Base-by-base conservation (phyloP, 2,329 filamentous ascomycete genomes). In the Stachybotrys elegans region DNA sequence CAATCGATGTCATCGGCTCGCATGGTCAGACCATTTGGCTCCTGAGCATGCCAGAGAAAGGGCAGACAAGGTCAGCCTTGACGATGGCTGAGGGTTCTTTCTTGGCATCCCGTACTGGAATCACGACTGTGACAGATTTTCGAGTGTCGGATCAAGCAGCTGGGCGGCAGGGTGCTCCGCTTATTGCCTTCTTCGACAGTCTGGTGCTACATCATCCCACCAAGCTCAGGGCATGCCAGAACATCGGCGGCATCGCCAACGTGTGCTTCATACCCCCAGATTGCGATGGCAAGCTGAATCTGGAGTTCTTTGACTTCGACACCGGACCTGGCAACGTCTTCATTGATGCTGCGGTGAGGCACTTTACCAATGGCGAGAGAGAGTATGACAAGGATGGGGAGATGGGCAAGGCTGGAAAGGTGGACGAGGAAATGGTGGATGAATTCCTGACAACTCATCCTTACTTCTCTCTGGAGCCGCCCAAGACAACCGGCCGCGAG, bases 11-110 rank as follows among this genome's bases (percentile, higher is more conserved):
- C 19, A 68, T 81, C 29, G 76, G 76, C 20, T 78, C 75, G 4
- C 76, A 82, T 50, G 76, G 77, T 13, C 76, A 80, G 59, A 81
- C 76, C 9, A 77, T 78, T 50, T 81, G 73, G 73, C 62, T 79
- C 6, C 62, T 73, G 14, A 71, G 68, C 43, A 77, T 78, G 73
- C 73, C 76, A 0, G 66, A 72, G 41, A 44, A 52, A 21, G 70
- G 67, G 8, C 66, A 73, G 43, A 68, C 64, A 22, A 67, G 65
- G 32, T 72, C 70, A 32, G 71, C 73, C 14, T 58, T 79, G 40
- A 77, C 71, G 3, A 78, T 80, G 75, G 76, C 72, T 14, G 79
- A 82, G 55, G 78, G 77, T 16, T 65, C 69, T 3, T 67, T 80
- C 51, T 65, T 83, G 8, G 73, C 76, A 16, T 62, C 71, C 0